Evolutionary conservation across 2,329 filamentous ascomycete genomes (phyloP), one percentile per base, ranked within the genome.

Genomic region (Metarhizium album): DNA sequence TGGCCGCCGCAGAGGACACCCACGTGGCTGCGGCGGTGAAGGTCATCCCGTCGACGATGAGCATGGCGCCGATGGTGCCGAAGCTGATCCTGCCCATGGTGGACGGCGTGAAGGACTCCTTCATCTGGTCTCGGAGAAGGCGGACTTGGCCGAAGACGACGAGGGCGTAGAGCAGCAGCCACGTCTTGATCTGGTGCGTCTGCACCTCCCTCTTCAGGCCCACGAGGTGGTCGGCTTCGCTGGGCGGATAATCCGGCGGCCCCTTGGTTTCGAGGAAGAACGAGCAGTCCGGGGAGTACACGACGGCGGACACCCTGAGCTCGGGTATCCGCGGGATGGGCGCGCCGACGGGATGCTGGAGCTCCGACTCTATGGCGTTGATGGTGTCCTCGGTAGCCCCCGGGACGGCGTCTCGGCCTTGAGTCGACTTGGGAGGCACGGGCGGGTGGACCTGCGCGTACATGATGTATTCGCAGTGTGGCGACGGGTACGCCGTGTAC

Each of bases 401-500:
- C 62, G 42, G 65, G 64, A 65, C 60, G 46, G 52, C n/a, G 16
- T 35, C n/a, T 31, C 9, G n/a, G 52, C 53, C 54, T 22, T 67
- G 60, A 49, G 64, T 60, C 22, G 72, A 55, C 20, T 64, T 61
- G 8, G 65, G 59, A 13, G 65, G 64, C 45, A 74, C 67, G 3
- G 77, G 66, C 2, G 81, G 79, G 54, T 86, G 76, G 40, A 91
- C 75, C 64, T 97, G 93, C 29, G 91, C 72, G 65, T 90, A 97
- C 50, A 95, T 71, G 47, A 98, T 72, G 61, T 89, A 89, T 67
- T 98, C 93, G 74, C 93, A 98, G 58, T 87, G 86, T 0, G 89
- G 88, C 13, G 64, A 66, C 18, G 81, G 78, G 53, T 77, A 75
- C 52, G 71, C 73, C 11, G 76, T 70, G 54, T 85, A 83, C 22